Base-by-base conservation (phyloP, 2,329 filamentous ascomycete species). In the Cladosporium phlei region DNA sequence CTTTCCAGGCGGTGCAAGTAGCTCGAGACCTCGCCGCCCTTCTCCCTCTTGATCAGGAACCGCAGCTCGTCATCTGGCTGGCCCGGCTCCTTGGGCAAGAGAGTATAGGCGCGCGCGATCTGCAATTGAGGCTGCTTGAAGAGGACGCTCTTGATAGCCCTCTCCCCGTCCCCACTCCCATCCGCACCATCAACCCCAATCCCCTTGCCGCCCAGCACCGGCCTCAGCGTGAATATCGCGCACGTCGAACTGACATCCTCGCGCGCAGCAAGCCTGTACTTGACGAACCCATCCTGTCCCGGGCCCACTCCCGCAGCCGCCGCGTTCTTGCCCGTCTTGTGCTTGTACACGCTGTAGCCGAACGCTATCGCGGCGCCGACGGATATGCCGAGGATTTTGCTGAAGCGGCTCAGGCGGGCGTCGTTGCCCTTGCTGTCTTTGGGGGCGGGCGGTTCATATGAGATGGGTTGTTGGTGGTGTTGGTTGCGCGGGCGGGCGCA, bases 101-200 rank as follows among this genome's bases (percentile, higher is more conserved):
- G 89, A 3, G 93, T 97, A 67, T 98, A 98, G 48, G 88, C 83
- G 52, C 93, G 74, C 33, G 88, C 87, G 57, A 98, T 95, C 68
- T 96, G 90, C 48, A 97, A 70, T 64, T 95, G 83, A 2, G 93
- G 93, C 69, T 97, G 93, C 69, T 95, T 95, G 61, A 95, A 82
- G 70, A 96, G 86, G 25, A 97, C 84, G 52, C 85, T 89, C 85
- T 88, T 95, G 32, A 94, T 75, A 4, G 86, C 85, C 47, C 78
- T 73, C 38, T 57, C 46, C 11, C 21, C 4, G 22, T 48, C 48
- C 11, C 44, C 30, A 17, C 52, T 50, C 11, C 44, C 30, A 17
- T 52, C 50, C 32, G 48, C 48, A 7, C 53, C 39, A 35, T 59
- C 56, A 2, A 60, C 37, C 19, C 37, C 34, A 33, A 33, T 8